phyloP scores from a whole-genome alignment of 2,329 filamentous ascomycete species.

The Pseudocercospora eumusae region DNA sequence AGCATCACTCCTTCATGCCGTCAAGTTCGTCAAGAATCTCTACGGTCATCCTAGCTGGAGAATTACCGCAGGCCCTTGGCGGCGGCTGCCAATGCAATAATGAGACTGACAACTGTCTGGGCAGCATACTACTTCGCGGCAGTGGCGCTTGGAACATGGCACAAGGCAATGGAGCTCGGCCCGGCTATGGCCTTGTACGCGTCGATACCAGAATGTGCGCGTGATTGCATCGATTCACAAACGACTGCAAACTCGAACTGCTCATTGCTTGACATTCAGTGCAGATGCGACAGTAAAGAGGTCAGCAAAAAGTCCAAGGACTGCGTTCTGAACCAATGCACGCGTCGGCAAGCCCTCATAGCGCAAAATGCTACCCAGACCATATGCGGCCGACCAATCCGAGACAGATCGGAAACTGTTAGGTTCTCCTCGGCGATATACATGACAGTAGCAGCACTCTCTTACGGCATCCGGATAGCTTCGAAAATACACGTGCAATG shows the following conservation, averaged over 20 bases:
- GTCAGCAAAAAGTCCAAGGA: conserved; percentile 13
- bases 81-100: conserved; percentile 3
- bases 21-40: background rate
- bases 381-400: conserved; percentile 20
- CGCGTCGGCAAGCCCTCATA: conserved; percentile 3
- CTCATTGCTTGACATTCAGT: conserved; percentile 24
- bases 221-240: conserved; percentile 4
- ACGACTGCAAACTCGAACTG: conserved; percentile 20
- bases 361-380: conserved; percentile 27
- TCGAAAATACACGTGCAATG: conserved; percentile 20
- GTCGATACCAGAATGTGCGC: background rate
- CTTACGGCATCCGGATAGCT: conserved; percentile 21
- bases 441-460: conserved; percentile 16
- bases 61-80: background rate
- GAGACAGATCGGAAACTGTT: conserved; percentile 17
- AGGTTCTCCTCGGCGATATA: conserved; percentile 7
- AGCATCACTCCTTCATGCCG: background rate
- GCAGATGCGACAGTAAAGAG: conserved; percentile 23
- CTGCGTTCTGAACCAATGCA: conserved; percentile 19
- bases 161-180: conserved; percentile 7
- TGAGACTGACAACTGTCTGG: background rate
- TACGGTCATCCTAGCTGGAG: background rate
- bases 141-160: background rate
- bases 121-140: conserved; percentile 4
- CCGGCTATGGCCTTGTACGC: background rate